Evolutionary conservation across 1,284 basidiomycete species (phyloP).

Genomic region (Microbotryum saponariae): DNA sequence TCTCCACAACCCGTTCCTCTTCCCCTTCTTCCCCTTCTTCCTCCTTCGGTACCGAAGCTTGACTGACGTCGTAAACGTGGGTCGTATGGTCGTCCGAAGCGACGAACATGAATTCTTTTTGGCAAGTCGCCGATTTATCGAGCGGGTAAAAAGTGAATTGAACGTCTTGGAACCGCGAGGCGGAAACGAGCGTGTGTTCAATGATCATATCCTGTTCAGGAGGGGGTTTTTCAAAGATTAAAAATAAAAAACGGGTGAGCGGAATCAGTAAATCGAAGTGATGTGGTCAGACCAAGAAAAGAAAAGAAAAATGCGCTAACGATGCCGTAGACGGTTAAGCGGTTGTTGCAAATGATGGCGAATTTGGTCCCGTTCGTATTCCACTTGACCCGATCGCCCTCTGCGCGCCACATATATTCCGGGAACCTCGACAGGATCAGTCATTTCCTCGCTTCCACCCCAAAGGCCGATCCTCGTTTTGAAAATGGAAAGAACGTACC

Average conservation of each 20-base stretch:
- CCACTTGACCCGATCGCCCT: slow-evolving; percentile 82
- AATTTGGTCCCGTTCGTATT: slow-evolving; percentile 66
- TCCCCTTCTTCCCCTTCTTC: slow-evolving; percentile 30
- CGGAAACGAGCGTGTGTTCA: slow-evolving; percentile 61
- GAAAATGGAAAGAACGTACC: slow-evolving; percentile 48
- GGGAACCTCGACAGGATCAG: too few relatives aligned
- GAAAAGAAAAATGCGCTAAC: too few relatives aligned
- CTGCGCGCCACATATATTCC: slow-evolving; percentile 47
- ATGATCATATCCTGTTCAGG: slow-evolving; percentile 54
- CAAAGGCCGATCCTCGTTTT: too few relatives aligned
- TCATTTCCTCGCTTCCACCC: too few relatives aligned
- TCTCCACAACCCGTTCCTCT: slow-evolving; percentile 7
- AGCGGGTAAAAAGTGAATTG: slow-evolving; percentile 55
- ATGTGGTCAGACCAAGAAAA: too few relatives aligned
- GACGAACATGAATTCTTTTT: slow-evolving; percentile 60
- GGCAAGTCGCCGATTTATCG: slow-evolving; percentile 42
- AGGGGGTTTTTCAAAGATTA: too few relatives aligned
- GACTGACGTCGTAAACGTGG: slow-evolving; percentile 49
- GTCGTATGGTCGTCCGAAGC: slow-evolving; percentile 79
- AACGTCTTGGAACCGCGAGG: slow-evolving; percentile 70
- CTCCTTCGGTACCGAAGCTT: slow-evolving; percentile 41
- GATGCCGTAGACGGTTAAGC: slow-evolving; percentile 67
- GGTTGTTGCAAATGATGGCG: slow-evolving; percentile 61
- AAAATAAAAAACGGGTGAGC: too few relatives aligned
- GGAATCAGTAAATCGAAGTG: too few relatives aligned